These are phyloP conservation scores for Erysimum cheiri DNA, from an alignment of 441 rosid genomes.

Conservation along the genomic window DNA sequence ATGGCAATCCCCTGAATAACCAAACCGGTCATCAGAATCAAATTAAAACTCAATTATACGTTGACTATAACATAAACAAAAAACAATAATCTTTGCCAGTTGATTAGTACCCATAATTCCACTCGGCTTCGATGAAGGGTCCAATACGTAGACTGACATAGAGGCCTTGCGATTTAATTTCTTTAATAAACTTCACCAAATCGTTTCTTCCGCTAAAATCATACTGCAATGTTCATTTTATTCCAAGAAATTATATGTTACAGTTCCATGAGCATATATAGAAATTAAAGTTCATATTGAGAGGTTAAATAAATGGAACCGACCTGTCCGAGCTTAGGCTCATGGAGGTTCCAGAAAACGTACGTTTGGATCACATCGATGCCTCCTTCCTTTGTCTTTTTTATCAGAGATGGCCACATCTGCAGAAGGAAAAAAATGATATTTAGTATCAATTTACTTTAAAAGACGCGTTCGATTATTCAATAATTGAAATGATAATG, in stretches of 20 bases:
- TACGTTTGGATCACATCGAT: conserved; percentile 86
- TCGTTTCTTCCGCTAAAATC: conserved; percentile 86
- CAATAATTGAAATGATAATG: conserved; percentile 9
- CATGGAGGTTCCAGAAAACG: conserved; percentile 91
- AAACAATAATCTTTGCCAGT: not conserved
- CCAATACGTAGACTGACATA: conserved; percentile 86
- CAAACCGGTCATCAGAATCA: not conserved
- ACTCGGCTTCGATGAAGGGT: conserved; percentile 84
- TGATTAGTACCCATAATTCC: conserved; percentile 81
- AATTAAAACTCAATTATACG: not conserved
- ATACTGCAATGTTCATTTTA: conserved; percentile 52
- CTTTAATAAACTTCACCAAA: conserved; percentile 75
- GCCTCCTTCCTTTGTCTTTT: conserved; percentile 87
- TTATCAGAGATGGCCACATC: conserved; percentile 88
- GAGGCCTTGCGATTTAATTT: conserved; percentile 80
- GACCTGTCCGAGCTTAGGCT: conserved; percentile 80
- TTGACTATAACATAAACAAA: not conserved
- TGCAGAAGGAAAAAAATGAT: conserved; percentile 24
- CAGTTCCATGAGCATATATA: not conserved
- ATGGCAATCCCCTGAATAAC: conserved; percentile 75
- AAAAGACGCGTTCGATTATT: not conserved
- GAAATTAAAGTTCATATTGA: not conserved
- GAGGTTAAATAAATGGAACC: conserved; percentile 1
- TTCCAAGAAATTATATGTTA: not conserved
- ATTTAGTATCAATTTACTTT: not conserved